Evolutionary conservation across 768 basidiomycete genomes (phyloP), one percentile per base, ranked within the genome.

Genomic region (Boletus bicolor): DNA sequence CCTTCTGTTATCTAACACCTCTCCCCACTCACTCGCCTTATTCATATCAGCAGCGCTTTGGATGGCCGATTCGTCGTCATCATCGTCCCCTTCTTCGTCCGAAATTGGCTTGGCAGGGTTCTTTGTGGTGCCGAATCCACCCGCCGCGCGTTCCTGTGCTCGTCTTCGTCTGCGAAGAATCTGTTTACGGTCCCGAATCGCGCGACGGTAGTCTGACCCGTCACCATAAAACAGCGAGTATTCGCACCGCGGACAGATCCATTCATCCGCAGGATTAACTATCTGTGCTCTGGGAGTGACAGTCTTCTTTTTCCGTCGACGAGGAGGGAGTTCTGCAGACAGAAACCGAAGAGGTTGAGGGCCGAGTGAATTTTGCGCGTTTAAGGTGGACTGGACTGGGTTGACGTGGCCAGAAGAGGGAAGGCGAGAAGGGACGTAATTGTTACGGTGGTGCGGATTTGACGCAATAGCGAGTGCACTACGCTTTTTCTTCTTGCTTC

Each of bases 211-310:
- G 52, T 77, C 80, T 51, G 73, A 55, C 39, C 89, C 89, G 49
- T 88, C 87, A n/a, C 93, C 92, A 68, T 89, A 98, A 71, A 96
- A 95, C 54, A 98, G 67, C 55, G 85, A 79, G 69, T 93, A 95
- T 74, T 98, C 96, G 76, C 96, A 98, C 64, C 89, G 90, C 58
- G 89, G 82, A 69, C 96, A 98, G 55, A 98, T 86, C 87, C 91
- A 97, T 70, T 98, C 96, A 24, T 97, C 93, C 35, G 73, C 78
- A 8, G 85, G 83, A 55, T 83, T 79, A 24, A 78, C 79, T 51
- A 85, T 70, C 56, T 71, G 69, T 28, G 72, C 21, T 24, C 64
- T 63, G 26, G 71, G 54, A 35, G 70, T 57, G 61, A 69, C 59
- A 7, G 57, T 49, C 53, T 63, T 61, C 60, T 66, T 63, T 48